A percentile compares a stretch with the other conserved stretches of the same genome.
Conservation (phyloP, 2,329 filamentous ascomycete species). For the Aspergillus oerlinghausenensis region DNA sequence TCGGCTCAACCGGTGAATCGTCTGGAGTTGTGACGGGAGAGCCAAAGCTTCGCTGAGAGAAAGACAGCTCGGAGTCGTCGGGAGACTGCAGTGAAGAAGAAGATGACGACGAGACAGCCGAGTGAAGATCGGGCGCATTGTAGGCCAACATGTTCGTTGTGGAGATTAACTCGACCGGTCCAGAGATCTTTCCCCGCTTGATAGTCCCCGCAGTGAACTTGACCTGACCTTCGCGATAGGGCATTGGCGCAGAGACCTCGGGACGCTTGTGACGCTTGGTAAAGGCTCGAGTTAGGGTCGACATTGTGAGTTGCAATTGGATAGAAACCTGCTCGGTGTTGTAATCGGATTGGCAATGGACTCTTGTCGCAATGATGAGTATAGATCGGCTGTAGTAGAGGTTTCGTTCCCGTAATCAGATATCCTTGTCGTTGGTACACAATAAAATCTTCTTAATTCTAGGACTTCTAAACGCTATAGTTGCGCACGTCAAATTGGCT, state of each 20-base stretch:
- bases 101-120: slow-evolving; percentile 39
- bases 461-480: slow-evolving; percentile 5
- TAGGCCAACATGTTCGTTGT: slow-evolving; percentile 96
- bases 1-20: slow-evolving; percentile 47
- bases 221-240: slow-evolving; percentile 41
- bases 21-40: slow-evolving; percentile 48
- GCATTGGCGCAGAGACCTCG: slow-evolving; percentile 42
- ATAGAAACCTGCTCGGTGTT: not conserved
- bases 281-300: slow-evolving; percentile 42
- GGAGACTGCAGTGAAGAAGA: slow-evolving; percentile 57
- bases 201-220: slow-evolving; percentile 43
- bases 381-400: slow-evolving; percentile 5
- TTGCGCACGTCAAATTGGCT: slow-evolving; percentile 10
- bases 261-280: slow-evolving; percentile 46
- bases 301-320: slow-evolving; percentile 25
- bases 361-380: slow-evolving; percentile 2
- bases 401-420: slow-evolving; percentile 3
- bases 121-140: slow-evolving; percentile 77
- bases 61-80: slow-evolving; percentile 62
- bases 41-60: slow-evolving; percentile 45
- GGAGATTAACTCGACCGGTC: slow-evolving; percentile 78
- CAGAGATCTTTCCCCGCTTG: slow-evolving; percentile 63
- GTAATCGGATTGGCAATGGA: not conserved
- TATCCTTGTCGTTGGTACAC: slow-evolving; percentile 3
- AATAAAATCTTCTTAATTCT: slow-evolving; percentile 13